Evolutionary conservation across 768 basidiomycete genomes (phyloP).

Genomic region (Pisolithus orientalis): DNA sequence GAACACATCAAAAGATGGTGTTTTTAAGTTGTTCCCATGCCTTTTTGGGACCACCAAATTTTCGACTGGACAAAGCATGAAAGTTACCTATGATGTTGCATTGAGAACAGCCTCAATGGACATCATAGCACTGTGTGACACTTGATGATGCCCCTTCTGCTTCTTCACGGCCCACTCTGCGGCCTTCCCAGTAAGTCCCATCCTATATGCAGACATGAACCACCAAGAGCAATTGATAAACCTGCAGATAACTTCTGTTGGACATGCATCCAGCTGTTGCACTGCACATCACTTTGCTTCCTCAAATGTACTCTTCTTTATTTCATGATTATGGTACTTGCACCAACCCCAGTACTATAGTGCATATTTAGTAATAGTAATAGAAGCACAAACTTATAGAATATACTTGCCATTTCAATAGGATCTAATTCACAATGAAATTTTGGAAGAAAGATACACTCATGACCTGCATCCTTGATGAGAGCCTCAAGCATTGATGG

Average conservation of each 20-base stretch:
- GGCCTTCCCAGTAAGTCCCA: constrained; percentile 30
- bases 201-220: constrained; percentile 32
- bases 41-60: no score
- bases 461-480: constrained; percentile 19
- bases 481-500: constrained; percentile 16
- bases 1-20: no score
- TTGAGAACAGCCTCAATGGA: constrained; percentile 23
- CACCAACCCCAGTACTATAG: not conserved
- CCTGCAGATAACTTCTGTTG: not conserved
- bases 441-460: constrained; percentile 12
- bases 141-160: constrained; percentile 17
- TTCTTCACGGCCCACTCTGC: constrained; percentile 30
- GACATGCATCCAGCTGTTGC: not conserved
- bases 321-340: not conserved
- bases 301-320: not conserved
- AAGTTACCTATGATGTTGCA: not conserved
- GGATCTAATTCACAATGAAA: constrained; percentile 31
- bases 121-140: constrained; percentile 28
- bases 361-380: not conserved
- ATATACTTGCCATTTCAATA: constrained; percentile 5
- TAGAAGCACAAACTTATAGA: not conserved
- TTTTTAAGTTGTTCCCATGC: no score
- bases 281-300: not conserved
- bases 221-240: constrained; percentile 18
- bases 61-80: no score